Base-by-base conservation (phyloP, 306 rosid genomes). In the Benincasa hispida region DNA sequence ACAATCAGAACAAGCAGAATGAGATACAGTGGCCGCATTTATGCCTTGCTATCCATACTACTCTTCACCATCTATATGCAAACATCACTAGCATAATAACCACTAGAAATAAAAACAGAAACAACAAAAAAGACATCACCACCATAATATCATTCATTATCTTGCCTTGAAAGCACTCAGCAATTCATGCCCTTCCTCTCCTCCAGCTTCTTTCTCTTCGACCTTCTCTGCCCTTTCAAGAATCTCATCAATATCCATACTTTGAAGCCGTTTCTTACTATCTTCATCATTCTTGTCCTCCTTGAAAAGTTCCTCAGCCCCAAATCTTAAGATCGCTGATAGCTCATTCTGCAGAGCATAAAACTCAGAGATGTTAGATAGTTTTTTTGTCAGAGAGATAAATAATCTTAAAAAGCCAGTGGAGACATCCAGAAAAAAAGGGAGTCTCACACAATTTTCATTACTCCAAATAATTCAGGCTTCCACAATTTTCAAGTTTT, bases 191-290 rank as follows among this genome's bases (percentile, higher is more conserved):
- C 87, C 98, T 73, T 89, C 79, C 87, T 95, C 96, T 77, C 77
- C 93, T 14, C 62, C 93, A 17, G 83, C 85, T 74, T 88, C 93
- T 85, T 90, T 95, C 84, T 90, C 97, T 85, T 95, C 99, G 76
- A 95, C 99, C 87, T 92, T 89, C 85, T 95, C 99, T 8, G 99
- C 99, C 82, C 98, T 95, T 87, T 92, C 99, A 83, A 95, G 99
- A 88, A 95, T 95, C 84, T 95, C 99, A 78, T 95, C 99, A 77
- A 95, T 95, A 86, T 95, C 95, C 99, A 95, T 81, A 81, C 96
- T 84, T 82, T 89, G 80, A 60, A 95, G 97, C 61, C 88, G 80
- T 81, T 92, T 95, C 87, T 95, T 95, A 87, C 96, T 95, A 85
- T 95, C 99, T 87, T 95, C 99, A 4, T 92, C 99, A 82, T 78